Conservation (phyloP, 139 green algal genomes). For the Tetraselmis striata region DNA sequence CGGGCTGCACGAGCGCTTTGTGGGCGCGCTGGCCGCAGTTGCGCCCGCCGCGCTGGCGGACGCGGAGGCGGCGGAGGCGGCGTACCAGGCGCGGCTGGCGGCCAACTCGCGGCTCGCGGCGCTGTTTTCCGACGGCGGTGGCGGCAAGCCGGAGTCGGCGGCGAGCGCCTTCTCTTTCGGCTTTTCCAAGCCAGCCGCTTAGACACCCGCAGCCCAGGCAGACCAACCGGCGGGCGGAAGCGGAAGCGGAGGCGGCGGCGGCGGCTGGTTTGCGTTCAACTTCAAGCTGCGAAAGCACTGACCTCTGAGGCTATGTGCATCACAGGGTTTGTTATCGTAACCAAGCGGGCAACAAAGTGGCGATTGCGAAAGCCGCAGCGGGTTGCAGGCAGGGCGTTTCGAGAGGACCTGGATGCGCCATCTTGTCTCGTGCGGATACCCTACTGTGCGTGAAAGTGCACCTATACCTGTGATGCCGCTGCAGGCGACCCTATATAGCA, state of each 20-base stretch:
- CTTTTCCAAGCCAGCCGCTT: neutral
- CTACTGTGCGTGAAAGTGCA: too few relatives aligned
- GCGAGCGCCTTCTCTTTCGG: neutral
- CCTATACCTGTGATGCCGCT: too few relatives aligned
- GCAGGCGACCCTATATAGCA: too few relatives aligned
- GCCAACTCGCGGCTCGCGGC: neutral
- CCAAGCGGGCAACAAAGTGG: too few relatives aligned
- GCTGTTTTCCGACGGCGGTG: neutral
- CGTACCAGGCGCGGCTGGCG: conserved; percentile 3
- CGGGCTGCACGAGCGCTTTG: conserved; percentile 55
- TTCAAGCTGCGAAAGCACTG: neutral
- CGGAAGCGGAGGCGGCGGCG: neutral
- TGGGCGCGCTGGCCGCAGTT: conserved; percentile 34
- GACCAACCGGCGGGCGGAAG: too few relatives aligned
- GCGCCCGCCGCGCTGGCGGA: conserved; percentile 33
- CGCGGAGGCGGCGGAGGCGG: conserved; percentile 16
- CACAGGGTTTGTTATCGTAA: too few relatives aligned
- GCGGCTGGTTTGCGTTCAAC: neutral
- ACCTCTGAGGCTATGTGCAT: too few relatives aligned
- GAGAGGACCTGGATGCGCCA: too few relatives aligned
- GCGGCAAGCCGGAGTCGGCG: neutral
- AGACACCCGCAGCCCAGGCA: neutral
- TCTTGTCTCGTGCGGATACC: too few relatives aligned
- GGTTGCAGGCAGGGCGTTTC: too few relatives aligned
- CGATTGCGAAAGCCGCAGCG: too few relatives aligned